Evolutionary conservation across 441 rosid genomes (phyloP).

Genomic region (Omphalea diandra): DNA sequence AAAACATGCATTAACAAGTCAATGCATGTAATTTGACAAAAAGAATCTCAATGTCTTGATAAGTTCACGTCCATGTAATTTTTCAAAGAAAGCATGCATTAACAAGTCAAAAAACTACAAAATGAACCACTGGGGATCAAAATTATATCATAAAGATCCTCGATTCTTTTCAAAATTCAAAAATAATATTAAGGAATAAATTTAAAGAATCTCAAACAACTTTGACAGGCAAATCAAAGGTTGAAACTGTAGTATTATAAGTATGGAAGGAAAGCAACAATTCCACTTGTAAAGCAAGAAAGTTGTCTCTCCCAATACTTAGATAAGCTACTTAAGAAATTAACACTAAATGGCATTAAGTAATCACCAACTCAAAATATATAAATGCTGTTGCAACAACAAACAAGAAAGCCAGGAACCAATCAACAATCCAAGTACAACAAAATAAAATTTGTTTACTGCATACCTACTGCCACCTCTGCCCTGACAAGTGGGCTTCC

Average conservation of each 20-base stretch:
- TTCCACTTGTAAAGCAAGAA: neutral
- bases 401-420: constrained; percentile 14
- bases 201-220: neutral
- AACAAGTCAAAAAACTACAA: no score
- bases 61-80: neutral
- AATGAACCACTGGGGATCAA: neutral
- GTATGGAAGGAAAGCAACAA: neutral
- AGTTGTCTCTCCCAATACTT: neutral
- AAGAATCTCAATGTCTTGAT: no score
- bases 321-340: neutral
- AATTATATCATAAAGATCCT: neutral
- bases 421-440: constrained; percentile 11
- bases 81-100: no score
- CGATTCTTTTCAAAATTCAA: neutral
- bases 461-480: constrained; percentile 97
- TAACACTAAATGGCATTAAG: neutral
- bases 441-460: constrained; percentile 2
- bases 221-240: neutral
- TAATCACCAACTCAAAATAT: no score
- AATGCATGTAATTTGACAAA: no score
- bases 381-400: no score
- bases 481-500: constrained; percentile 99
- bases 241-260: neutral
- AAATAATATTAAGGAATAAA: neutral
- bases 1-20: no score